Evolutionary conservation across 2,329 filamentous ascomycete species (phyloP).

Genomic region (Fusarium subglutinans): DNA sequence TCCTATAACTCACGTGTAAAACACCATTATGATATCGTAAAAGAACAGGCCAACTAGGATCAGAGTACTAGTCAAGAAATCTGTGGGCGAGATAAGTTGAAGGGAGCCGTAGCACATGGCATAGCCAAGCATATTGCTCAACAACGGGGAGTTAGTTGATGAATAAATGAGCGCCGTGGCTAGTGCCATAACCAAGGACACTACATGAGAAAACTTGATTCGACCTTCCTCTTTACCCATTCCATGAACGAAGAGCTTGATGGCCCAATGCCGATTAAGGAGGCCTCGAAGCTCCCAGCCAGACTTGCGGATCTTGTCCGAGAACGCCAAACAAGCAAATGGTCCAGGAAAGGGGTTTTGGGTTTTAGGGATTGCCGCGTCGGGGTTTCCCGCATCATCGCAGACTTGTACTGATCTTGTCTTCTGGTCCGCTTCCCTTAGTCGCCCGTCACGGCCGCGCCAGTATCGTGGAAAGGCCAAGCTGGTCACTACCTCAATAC

Average conservation of each 20-base stretch:
- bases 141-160: slow-evolving; percentile 63
- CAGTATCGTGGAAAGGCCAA: slow-evolving; percentile 81
- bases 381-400: slow-evolving; percentile 47
- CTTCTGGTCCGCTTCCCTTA: slow-evolving; percentile 58
- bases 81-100: slow-evolving; percentile 87
- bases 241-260: slow-evolving; percentile 62
- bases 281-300: slow-evolving; percentile 63
- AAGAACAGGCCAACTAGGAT: slow-evolving; percentile 85
- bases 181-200: slow-evolving; percentile 65
- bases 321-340: slow-evolving; percentile 48
- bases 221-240: slow-evolving; percentile 57
- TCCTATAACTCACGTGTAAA: slow-evolving; percentile 71
- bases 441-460: slow-evolving; percentile 52
- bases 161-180: slow-evolving; percentile 70
- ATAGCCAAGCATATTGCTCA: slow-evolving; percentile 89
- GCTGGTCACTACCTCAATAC: slow-evolving; percentile 69
- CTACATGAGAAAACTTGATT: slow-evolving; percentile 65
- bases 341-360: slow-evolving; percentile 45
- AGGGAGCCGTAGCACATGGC: slow-evolving; percentile 86
- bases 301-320: slow-evolving; percentile 34
- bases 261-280: slow-evolving; percentile 61
- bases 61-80: slow-evolving; percentile 81
- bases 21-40: slow-evolving; percentile 95
- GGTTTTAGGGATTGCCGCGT: slow-evolving; percentile 36
- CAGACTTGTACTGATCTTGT: slow-evolving; percentile 51